These are phyloP conservation scores for Spathaspora hagerdaliae DNA, from an alignment of 805 yeast genomes.

Conservation along the genomic window DNA sequence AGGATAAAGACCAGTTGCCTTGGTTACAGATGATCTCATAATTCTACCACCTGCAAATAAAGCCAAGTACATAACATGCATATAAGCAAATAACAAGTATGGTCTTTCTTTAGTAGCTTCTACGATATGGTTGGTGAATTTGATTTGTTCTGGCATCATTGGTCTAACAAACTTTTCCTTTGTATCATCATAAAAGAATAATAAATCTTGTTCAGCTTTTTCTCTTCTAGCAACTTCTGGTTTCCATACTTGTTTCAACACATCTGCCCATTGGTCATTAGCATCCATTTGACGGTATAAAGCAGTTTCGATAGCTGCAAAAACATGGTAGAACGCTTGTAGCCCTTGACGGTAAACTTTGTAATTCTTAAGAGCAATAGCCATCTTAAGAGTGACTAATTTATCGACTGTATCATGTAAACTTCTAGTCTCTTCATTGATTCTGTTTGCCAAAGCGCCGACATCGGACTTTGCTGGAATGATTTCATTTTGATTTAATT, in stretches of 20 bases:
- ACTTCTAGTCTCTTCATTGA: slow-evolving; percentile 62
- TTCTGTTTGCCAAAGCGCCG: slow-evolving; percentile 82
- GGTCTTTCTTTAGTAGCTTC: slow-evolving; percentile 58
- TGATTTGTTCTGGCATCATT: slow-evolving; percentile 57
- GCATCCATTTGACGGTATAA: slow-evolving; percentile 43
- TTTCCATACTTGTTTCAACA: slow-evolving; percentile 60
- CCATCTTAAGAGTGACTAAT: slow-evolving; percentile 63
- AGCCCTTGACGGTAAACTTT: slow-evolving; percentile 78
- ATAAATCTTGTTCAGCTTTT: slow-evolving; percentile 55
- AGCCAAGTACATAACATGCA: slow-evolving; percentile 82
- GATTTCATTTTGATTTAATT: slow-evolving; percentile 43
- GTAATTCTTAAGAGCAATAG: slow-evolving; percentile 71
- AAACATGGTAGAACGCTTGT: slow-evolving; percentile 67
- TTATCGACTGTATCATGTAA: slow-evolving; percentile 69
- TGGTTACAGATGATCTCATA: slow-evolving; percentile 61
- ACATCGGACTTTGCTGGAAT: slow-evolving; percentile 76
- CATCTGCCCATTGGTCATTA: slow-evolving; percentile 36
- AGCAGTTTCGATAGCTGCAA: slow-evolving; percentile 57
- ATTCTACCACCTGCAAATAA: slow-evolving; percentile 83
- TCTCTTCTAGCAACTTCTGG: slow-evolving; percentile 65
- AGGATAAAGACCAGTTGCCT: slow-evolving; percentile 72
- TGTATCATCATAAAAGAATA: slow-evolving; percentile 60
- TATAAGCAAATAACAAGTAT: slow-evolving; percentile 67
- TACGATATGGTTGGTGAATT: slow-evolving; percentile 57
- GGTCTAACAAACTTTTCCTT: slow-evolving; percentile 55